phyloP scores from a whole-genome alignment of 495 filamentous ascomycete genomes.

The Talaromyces thailandensis region DNA sequence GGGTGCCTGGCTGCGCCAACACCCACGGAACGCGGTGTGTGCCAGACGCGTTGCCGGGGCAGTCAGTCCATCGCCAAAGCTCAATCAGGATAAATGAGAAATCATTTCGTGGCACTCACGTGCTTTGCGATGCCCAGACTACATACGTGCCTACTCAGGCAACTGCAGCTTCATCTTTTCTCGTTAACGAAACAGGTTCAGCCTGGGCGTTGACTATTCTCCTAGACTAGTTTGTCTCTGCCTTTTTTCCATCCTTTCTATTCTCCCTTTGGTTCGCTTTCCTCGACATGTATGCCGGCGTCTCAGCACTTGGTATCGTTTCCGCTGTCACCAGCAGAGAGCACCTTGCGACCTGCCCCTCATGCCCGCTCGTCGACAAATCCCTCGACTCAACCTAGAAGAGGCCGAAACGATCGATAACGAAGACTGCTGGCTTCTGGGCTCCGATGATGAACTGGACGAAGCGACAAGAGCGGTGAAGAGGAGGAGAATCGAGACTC shows the following conservation, averaged over 20 bases:
- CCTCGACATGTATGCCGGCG: background rate
- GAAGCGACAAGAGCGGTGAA: constrained; percentile 39
- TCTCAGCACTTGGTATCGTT: background rate
- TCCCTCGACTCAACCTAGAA: constrained; percentile 32
- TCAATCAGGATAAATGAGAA: background rate
- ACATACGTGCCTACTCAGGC: too few relatives aligned
- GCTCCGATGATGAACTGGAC: constrained; percentile 52
- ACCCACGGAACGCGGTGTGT: background rate
- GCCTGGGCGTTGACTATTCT: background rate
- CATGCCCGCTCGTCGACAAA: constrained; percentile 30
- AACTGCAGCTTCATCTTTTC: background rate
- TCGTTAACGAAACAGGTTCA: background rate
- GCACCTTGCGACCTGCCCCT: constrained; percentile 11
- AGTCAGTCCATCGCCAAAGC: background rate
- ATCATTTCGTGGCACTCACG: background rate
- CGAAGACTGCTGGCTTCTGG: constrained; percentile 34
- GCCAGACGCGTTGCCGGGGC: background rate
- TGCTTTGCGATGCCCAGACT: background rate
- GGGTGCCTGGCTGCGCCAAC: background rate
- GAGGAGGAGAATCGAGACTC: constrained; percentile 45
- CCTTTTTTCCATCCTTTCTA: background rate
- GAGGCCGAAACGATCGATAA: constrained; percentile 27
- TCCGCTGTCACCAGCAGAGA: background rate
- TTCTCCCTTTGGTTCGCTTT: background rate
- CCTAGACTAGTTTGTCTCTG: background rate